These are phyloP conservation scores for Calamus simplicifolius DNA, from an alignment of 176 grass and related monocot genomes.

Conservation along the genomic window DNA sequence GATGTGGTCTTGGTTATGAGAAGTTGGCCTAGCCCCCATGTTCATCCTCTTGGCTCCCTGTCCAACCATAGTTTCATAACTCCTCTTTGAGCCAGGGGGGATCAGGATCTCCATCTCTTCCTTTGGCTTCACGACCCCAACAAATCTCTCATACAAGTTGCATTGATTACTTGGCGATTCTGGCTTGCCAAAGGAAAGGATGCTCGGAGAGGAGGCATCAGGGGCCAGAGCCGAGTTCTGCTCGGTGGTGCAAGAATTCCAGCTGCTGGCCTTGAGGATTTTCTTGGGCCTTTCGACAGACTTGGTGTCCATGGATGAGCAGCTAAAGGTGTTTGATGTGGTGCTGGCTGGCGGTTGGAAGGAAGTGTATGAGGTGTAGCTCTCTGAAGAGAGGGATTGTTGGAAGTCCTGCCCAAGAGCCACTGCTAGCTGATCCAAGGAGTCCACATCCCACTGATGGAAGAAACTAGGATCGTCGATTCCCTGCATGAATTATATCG, in stretches of 20 bases:
- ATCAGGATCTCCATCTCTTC: constrained; percentile 36
- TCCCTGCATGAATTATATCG: constrained; percentile 25
- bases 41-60: constrained; percentile 8
- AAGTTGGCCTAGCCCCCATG: background rate
- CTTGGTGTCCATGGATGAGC: too few species aligned
- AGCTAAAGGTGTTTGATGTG: too few species aligned
- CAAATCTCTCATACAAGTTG: background rate
- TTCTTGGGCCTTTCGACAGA: constrained; percentile 36
- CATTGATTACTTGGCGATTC: constrained; percentile 3
- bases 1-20: constrained; percentile 17
- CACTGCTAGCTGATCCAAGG: constrained; percentile 58
- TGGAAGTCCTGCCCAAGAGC: constrained; percentile 50
- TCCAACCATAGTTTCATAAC: constrained; percentile 42
- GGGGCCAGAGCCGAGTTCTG: constrained; percentile 39
- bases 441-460: constrained; percentile 75
- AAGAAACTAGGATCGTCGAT: constrained; percentile 76
- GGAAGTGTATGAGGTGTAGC: constrained; percentile 12
- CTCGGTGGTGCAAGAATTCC: constrained; percentile 91
- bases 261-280: constrained; percentile 50
- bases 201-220: constrained; percentile 60
- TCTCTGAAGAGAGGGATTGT: constrained; percentile 39
- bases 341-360: background rate
- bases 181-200: constrained; percentile 63
- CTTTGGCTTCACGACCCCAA: constrained; percentile 37
- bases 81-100: constrained; percentile 36